These are phyloP conservation scores for Platanus orientalis DNA, from an alignment of 164 flowering plant genomes.

Conservation along the genomic window DNA sequence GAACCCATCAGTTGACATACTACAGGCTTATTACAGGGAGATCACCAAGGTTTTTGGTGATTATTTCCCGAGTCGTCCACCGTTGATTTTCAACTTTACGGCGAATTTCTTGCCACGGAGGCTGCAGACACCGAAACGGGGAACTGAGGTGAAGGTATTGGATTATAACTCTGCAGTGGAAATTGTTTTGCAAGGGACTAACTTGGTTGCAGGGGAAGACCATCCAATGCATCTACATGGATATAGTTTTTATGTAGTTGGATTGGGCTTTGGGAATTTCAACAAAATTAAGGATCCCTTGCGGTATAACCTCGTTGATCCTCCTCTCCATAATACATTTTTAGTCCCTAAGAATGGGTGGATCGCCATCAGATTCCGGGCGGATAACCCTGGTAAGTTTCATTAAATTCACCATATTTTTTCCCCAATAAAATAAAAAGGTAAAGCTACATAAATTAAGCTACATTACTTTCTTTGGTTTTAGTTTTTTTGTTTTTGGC, in stretches of 20 bases:
- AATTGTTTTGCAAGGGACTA: constrained; percentile 48
- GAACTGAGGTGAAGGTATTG: constrained; percentile 37
- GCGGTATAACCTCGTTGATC: constrained; percentile 53
- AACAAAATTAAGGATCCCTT: constrained; percentile 37
- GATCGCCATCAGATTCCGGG: constrained; percentile 48
- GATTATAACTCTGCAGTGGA: constrained; percentile 37
- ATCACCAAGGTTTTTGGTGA: constrained; percentile 29
- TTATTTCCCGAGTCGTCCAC: constrained; percentile 38
- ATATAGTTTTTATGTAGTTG: constrained; percentile 53
- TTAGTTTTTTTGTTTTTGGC: too few relatives aligned
- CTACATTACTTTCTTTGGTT: too few relatives aligned
- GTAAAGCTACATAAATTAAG: too few relatives aligned
- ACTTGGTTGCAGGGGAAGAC: constrained; percentile 20
- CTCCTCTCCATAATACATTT: constrained; percentile 42
- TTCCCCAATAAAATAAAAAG: too few relatives aligned
- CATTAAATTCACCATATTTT: not conserved
- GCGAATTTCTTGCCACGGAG: constrained; percentile 22
- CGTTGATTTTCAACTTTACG: constrained; percentile 31
- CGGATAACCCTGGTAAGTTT: constrained; percentile 52
- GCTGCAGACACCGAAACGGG: constrained; percentile 18
- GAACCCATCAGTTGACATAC: constrained; percentile 30
- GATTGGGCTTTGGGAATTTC: constrained; percentile 55
- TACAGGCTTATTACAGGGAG: constrained; percentile 38
- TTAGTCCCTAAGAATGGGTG: constrained; percentile 54
- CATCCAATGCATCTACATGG: constrained; percentile 75